Evolutionary conservation across 805 yeast genomes (phyloP).

Genomic region (Suhomyces emberorum): DNA sequence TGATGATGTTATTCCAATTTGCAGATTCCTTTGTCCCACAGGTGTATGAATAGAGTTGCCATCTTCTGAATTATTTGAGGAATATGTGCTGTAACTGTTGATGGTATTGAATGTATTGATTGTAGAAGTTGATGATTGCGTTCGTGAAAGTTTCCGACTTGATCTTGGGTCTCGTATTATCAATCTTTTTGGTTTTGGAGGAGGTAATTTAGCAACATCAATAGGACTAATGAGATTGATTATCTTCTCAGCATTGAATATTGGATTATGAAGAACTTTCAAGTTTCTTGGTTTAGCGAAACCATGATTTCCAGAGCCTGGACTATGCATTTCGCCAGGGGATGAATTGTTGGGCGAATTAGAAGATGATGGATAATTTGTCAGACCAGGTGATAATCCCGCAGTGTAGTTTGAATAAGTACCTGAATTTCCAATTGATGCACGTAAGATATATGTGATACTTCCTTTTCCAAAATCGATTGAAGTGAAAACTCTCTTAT

Average conservation of each 20-base stretch:
- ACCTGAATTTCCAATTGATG: slow-evolving; percentile 34
- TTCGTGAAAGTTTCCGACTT: slow-evolving; percentile 25
- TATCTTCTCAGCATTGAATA: slow-evolving; percentile 39
- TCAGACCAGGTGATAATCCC: neutral
- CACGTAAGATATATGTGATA: slow-evolving; percentile 61
- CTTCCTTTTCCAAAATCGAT: slow-evolving; percentile 85
- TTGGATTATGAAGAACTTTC: slow-evolving; percentile 5
- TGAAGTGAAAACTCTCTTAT: slow-evolving; percentile 65
- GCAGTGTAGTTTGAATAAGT: slow-evolving; percentile 3
- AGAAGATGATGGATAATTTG: too few species aligned
- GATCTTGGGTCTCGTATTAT: slow-evolving; percentile 52
- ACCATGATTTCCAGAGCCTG: neutral
- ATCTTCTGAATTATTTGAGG: slow-evolving; percentile 31
- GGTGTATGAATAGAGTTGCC: neutral
- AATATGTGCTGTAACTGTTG: slow-evolving; percentile 27
- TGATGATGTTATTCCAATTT: neutral
- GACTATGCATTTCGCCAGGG: neutral
- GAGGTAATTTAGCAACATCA: slow-evolving; percentile 64
- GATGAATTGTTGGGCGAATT: neutral
- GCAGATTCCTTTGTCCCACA: neutral
- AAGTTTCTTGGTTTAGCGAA: slow-evolving; percentile 5
- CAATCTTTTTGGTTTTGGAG: slow-evolving; percentile 63
- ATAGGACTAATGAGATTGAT: slow-evolving; percentile 68
- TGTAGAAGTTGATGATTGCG: slow-evolving; percentile 35
- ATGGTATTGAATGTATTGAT: slow-evolving; percentile 21